Evolutionary conservation across 2,329 filamentous ascomycete genomes (phyloP), one percentile per base, ranked within the genome.

Genomic region (Phyllosticta citrichinensis): DNA sequence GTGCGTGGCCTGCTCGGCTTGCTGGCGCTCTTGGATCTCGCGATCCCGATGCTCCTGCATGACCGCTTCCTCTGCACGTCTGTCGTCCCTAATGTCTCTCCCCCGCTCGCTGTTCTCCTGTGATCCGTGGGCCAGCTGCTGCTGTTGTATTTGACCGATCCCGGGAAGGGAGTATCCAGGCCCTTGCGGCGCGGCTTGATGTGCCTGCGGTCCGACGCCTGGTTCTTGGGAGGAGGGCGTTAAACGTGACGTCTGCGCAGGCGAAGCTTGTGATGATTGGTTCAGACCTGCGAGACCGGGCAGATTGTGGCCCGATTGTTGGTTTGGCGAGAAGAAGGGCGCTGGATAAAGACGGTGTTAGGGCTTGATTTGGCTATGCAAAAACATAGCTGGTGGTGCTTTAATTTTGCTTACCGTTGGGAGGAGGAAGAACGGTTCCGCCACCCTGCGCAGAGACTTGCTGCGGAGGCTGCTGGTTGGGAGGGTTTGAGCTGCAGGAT

Each of bases 1-100:
- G 70, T 94, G 91, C 25, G 88, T 83, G 57, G 83, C 82, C 67
- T 86, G 87, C 65, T 89, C 85, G 65, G 83, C 77, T 62, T 83
- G 81, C 67, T 89, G 87, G 70, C 86, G 81, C 65, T 89, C 86
- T 67, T 85, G 81, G 64, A 85, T 71, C 63, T 85, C 82, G 55
- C 81, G 78, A 65, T 85, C 81, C 62, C 81, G 76, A 63, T 83
- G 80, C 61, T 76, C 74, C 59, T 73, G 71, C 33, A 72, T 68
- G 63, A 68, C 66, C 55, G 68, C 65, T 50, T 71, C 62, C 68
- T 62, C 74, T 63, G 64, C 71, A 74, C 66, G 77, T 71, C 68
- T 79, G 56, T 83, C 79, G 10, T 77, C 74, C 63, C 79, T 76
- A 67, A 80, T 70, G 63, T 81, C 76, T 61, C 77, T 70, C 65